phyloP scores from a whole-genome alignment of 305 asterid species.

The Rubia tinctorum region DNA sequence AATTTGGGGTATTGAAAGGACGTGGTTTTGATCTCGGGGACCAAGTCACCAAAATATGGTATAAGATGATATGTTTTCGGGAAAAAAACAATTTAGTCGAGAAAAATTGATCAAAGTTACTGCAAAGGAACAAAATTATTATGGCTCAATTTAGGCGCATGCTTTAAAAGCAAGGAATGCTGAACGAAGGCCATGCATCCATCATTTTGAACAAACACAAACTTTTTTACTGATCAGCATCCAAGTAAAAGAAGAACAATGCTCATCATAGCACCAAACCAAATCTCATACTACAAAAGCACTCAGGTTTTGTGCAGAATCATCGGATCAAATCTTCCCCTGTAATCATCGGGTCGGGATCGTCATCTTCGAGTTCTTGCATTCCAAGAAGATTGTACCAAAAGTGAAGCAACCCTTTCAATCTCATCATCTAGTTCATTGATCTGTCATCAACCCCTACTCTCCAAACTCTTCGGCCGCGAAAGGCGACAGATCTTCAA shows the following conservation, averaged over 20 bases:
- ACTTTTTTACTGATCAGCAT: not conserved
- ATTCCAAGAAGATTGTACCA: slow-evolving; percentile 51
- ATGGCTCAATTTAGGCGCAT: slow-evolving; percentile 6
- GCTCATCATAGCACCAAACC: slow-evolving; percentile 7
- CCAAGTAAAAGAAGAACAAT: slow-evolving; percentile 6
- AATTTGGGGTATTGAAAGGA: too few species aligned
- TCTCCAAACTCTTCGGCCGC: slow-evolving; percentile 75
- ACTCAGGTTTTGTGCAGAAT: slow-evolving; percentile 23
- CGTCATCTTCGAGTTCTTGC: slow-evolving; percentile 48
- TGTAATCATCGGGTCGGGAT: slow-evolving; percentile 19
- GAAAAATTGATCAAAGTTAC: not conserved
- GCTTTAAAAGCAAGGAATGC: slow-evolving; percentile 1
- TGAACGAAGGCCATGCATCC: slow-evolving; percentile 4
- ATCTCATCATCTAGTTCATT: slow-evolving; percentile 36
- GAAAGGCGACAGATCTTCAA: slow-evolving; percentile 57
- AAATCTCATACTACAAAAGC: slow-evolving; percentile 16
- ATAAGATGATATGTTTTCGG: too few species aligned
- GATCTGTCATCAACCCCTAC: slow-evolving; percentile 57
- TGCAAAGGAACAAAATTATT: not conserved
- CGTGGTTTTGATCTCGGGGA: too few species aligned
- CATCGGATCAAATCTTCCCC: slow-evolving; percentile 28
- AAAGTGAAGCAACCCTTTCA: slow-evolving; percentile 51
- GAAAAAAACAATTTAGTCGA: too few species aligned
- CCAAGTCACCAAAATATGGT: too few species aligned
- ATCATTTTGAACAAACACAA: not conserved